phyloP scores from a whole-genome alignment of 1,284 basidiomycete genomes.

The Microbotryomycetes sp. region DNA sequence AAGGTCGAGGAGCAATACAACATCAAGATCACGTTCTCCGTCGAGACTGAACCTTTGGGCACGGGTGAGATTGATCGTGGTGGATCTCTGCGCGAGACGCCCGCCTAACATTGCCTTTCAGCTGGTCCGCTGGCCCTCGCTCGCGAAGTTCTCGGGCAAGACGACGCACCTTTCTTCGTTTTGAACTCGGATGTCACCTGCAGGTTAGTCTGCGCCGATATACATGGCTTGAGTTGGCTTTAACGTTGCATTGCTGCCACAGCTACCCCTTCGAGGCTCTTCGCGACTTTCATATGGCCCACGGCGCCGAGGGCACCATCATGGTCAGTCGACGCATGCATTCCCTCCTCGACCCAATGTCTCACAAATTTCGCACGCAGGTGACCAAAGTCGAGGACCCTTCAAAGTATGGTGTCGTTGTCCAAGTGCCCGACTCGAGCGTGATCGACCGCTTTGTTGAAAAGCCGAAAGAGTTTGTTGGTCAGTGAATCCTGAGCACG shows the following conservation, averaged over 20 bases:
- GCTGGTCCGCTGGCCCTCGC: constrained; percentile 50
- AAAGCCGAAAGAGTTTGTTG: constrained; percentile 51
- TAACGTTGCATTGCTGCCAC: not conserved
- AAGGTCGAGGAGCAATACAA: constrained; percentile 50
- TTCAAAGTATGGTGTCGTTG: constrained; percentile 50
- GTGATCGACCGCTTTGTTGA: constrained; percentile 52
- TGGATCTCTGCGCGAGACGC: not conserved
- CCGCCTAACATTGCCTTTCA: constrained; percentile 19
- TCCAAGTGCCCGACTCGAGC: constrained; percentile 45
- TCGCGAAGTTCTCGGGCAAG: constrained; percentile 48
- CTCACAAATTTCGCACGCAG: not conserved
- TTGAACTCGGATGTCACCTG: constrained; percentile 52
- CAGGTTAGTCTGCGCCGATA: constrained; percentile 16
- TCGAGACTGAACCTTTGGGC: constrained; percentile 50
- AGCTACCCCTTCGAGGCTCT: constrained; percentile 49
- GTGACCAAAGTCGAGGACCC: constrained; percentile 51
- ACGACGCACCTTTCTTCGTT: constrained; percentile 51
- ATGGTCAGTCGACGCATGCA: constrained; percentile 39
- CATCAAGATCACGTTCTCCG: constrained; percentile 49
- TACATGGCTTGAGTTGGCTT: not conserved
- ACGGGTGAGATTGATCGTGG: constrained; percentile 40
- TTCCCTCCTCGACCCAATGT: too few species aligned
- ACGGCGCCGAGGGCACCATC: constrained; percentile 50
- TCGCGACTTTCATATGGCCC: constrained; percentile 49
- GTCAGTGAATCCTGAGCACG: not conserved